A percentile compares a stretch with the other conserved stretches of the same genome.
phyloP scores from a whole-genome alignment of 2,329 filamentous ascomycete species.

The Ophiostoma himal-ulmi region DNA sequence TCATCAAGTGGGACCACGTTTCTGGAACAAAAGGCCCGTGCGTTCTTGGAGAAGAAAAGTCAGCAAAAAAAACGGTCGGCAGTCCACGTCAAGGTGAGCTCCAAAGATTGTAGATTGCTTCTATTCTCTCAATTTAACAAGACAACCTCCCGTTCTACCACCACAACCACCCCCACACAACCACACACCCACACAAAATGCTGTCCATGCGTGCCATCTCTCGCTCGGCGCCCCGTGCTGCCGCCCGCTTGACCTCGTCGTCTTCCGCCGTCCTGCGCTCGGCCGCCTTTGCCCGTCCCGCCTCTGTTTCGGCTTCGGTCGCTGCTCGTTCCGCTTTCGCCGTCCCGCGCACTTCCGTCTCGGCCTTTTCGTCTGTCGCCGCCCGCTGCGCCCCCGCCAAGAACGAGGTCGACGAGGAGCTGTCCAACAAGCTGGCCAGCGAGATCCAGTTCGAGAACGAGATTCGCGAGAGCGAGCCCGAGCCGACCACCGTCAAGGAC shows the following conservation, averaged over 20 bases:
- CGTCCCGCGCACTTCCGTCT: slow-evolving; percentile 14
- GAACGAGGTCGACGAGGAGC: slow-evolving; percentile 64
- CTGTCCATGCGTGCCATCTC: slow-evolving; percentile 61
- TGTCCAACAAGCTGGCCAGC: slow-evolving; percentile 76
- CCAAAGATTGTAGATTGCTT: neutral
- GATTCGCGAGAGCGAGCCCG: slow-evolving; percentile 64
- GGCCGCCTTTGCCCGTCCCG: neutral
- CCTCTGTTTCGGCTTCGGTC: slow-evolving; percentile 24
- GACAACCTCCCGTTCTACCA: neutral
- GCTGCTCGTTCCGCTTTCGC: slow-evolving; percentile 33
- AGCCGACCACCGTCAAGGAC: slow-evolving; percentile 74
- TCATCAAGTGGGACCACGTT: neutral
- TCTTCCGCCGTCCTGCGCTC: neutral
- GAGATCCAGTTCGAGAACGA: slow-evolving; percentile 81
- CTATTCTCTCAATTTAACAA: neutral
- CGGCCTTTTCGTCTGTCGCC: slow-evolving; percentile 46
- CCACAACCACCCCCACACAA: neutral
- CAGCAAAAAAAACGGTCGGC: neutral
- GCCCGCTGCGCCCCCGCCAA: slow-evolving; percentile 38
- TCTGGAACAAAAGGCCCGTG: neutral
- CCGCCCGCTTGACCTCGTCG: slow-evolving; percentile 46
- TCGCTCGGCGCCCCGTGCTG: slow-evolving; percentile 60
- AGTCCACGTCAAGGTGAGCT: neutral
- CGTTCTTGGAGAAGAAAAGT: neutral
- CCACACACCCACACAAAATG: slow-evolving; percentile 45